Conservation (phyloP, 345 rosid species). For the Pistacia atlantica region DNA sequence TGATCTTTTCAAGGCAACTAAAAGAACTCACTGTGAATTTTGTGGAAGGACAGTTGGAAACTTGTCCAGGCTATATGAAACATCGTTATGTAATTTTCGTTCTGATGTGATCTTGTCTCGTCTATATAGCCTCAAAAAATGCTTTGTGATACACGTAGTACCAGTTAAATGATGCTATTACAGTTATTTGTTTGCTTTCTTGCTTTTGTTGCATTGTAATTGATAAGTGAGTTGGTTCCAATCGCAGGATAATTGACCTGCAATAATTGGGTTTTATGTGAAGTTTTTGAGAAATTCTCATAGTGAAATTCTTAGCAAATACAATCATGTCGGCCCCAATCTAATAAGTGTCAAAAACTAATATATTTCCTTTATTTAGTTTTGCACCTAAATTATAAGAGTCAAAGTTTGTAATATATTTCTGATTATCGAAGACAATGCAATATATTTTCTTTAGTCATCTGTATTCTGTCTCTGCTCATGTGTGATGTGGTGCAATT, state of each 20-base stretch:
- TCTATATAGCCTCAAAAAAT: not conserved
- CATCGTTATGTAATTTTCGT: not conserved
- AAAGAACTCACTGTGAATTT: not conserved
- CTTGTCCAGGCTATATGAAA: conserved; percentile 1
- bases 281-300: not conserved
- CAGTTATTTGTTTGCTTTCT: not conserved
- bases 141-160: not conserved
- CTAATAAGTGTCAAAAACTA: too few relatives aligned
- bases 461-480: not conserved
- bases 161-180: not conserved
- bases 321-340: too few relatives aligned
- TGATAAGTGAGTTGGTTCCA: not conserved
- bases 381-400: too few relatives aligned
- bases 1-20: not conserved
- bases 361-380: too few relatives aligned
- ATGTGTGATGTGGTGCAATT: not conserved
- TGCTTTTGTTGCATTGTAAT: not conserved
- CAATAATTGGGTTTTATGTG: not conserved
- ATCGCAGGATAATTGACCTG: not conserved
- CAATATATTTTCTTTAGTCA: not conserved
- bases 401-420: too few relatives aligned
- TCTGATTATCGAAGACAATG: not conserved
- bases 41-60: not conserved
- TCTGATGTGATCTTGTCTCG: not conserved
- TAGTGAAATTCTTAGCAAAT: too few relatives aligned